phyloP scores from a whole-genome alignment of 148 eudicot species.

The Euryodendron excelsum region DNA sequence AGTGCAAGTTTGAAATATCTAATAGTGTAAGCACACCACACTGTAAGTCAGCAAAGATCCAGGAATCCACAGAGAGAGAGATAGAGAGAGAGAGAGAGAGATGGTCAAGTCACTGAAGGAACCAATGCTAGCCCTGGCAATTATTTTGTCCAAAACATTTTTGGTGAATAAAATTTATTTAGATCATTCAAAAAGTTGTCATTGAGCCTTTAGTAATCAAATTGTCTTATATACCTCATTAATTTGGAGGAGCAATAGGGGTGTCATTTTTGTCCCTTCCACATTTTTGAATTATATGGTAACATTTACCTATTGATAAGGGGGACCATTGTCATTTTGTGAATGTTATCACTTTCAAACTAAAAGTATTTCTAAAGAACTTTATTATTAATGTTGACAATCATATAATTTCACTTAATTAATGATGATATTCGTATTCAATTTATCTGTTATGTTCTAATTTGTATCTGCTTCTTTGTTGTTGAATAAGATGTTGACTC shows the following conservation, averaged over 20 bases:
- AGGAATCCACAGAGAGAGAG: too few relatives aligned
- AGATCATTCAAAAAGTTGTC: background rate
- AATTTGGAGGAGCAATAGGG: background rate
- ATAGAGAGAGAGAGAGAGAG: too few relatives aligned
- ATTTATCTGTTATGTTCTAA: too few relatives aligned
- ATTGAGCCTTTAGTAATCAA: background rate
- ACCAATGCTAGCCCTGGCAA: background rate
- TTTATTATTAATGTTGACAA: background rate
- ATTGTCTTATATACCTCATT: background rate
- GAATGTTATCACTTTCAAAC: background rate
- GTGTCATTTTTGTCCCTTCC: background rate
- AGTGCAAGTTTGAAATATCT: too few relatives aligned
- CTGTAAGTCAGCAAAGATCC: too few relatives aligned
- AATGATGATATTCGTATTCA: background rate
- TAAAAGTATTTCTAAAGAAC: background rate
- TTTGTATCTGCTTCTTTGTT: background rate
- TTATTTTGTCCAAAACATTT: background rate
- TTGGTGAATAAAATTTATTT: background rate
- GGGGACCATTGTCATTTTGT: background rate
- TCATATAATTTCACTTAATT: background rate
- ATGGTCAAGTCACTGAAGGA: too few relatives aligned
- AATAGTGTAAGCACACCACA: too few relatives aligned
- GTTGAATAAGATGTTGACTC: constrained; percentile 8
- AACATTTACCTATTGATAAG: background rate
- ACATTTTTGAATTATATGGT: background rate